Percentiles rank a stretch among this genome's conserved stretches.
Conservation (phyloP, 257 asterid species). For the Solanum rostratum region DNA sequence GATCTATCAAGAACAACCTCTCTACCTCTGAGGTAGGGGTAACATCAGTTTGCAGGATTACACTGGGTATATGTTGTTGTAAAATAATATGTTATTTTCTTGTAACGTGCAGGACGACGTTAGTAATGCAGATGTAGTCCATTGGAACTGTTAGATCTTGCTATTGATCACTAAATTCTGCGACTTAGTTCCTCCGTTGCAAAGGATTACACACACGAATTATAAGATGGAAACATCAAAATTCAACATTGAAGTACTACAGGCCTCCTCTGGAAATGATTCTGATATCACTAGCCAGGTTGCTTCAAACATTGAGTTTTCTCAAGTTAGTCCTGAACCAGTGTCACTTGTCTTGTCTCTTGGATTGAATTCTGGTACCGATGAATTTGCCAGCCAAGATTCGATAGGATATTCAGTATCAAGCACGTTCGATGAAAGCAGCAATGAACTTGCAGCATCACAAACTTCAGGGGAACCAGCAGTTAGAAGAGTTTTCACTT, state of each 20-base stretch:
- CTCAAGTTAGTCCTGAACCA: slow-evolving; percentile 6
- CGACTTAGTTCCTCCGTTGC: background rate
- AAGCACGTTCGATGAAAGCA: slow-evolving; percentile 38
- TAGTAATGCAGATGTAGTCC: background rate
- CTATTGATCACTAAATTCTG: background rate
- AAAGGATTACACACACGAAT: background rate
- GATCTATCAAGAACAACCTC: too few species aligned
- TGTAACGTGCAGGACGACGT: background rate
- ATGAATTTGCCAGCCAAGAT: slow-evolving; percentile 10
- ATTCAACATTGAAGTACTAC: slow-evolving; percentile 20
- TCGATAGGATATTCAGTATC: slow-evolving; percentile 21
- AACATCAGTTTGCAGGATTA: too few species aligned
- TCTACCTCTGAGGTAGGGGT: too few species aligned
- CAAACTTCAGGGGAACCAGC: slow-evolving; percentile 2
- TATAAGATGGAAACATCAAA: slow-evolving; percentile 19
- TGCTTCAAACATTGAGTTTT: slow-evolving; percentile 18
- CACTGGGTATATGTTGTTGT: too few species aligned
- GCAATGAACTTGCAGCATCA: slow-evolving; percentile 24
- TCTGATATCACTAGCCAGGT: slow-evolving; percentile 23
- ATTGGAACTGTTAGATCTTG: background rate
- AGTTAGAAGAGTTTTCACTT: slow-evolving; percentile 28
- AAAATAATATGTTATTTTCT: background rate
- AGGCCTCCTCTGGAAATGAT: slow-evolving; percentile 15
- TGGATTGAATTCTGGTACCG: slow-evolving; percentile 9
- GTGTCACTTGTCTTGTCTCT: slow-evolving; percentile 39